Evolutionary conservation across 345 rosid species (phyloP).

Genomic region (Dipteronia sinensis): DNA sequence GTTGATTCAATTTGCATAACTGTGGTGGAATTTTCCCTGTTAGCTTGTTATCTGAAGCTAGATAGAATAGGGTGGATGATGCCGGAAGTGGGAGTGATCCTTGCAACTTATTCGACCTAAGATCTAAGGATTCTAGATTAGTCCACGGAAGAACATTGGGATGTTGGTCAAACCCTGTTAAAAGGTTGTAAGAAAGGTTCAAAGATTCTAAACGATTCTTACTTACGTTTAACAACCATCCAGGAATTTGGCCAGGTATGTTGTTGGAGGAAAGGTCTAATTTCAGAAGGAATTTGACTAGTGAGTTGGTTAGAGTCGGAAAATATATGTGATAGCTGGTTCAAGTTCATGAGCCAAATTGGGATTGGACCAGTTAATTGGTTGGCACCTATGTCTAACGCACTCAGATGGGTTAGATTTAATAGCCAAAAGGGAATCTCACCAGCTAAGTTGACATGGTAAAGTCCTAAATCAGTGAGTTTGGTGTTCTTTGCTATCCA

Average conservation of each 20-base stretch:
- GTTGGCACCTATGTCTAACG: neutral
- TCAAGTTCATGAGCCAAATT: neutral
- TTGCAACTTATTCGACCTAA: neutral
- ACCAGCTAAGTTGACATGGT: neutral
- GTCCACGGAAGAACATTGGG: neutral
- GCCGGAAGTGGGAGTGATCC: conserved; percentile 19
- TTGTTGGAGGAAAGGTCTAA: neutral
- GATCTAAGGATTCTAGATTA: neutral
- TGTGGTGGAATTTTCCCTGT: conserved; percentile 20
- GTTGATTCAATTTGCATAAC: too few species aligned
- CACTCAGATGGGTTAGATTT: neutral
- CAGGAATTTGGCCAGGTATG: too few species aligned
- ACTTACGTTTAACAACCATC: neutral
- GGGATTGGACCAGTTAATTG: neutral
- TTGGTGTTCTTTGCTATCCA: neutral
- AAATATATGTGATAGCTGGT: too few species aligned
- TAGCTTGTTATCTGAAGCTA: conserved; percentile 13
- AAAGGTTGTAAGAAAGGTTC: neutral
- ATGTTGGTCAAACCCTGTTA: too few species aligned
- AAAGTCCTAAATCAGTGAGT: neutral
- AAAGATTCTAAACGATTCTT: fast-evolving
- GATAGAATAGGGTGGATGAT: fast-evolving
- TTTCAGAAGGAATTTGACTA: too few species aligned
- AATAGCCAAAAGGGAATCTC: conserved; percentile 17
- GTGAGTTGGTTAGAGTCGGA: too few species aligned